A percentile compares a stretch with the other conserved stretches of the same genome.
Evolutionary conservation across 441 rosid species (phyloP).

Genomic region (Erodium moschatum): DNA sequence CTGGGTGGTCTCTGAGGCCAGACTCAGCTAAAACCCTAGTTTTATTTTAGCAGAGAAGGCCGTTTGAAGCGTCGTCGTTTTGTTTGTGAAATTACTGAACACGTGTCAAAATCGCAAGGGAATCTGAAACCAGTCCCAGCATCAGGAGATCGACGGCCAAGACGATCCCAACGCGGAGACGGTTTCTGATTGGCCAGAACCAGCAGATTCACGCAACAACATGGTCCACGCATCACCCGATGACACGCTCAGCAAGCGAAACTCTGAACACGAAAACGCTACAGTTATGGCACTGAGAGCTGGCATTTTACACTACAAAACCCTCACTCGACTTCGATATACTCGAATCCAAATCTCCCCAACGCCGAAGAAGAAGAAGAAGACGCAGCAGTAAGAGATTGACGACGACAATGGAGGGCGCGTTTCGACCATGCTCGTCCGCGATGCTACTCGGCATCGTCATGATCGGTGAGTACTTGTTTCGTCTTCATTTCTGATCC

Average conservation of each 20-base stretch:
- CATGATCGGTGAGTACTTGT: constrained; percentile 30
- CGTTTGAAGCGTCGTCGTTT: not conserved
- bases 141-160: constrained; percentile 6
- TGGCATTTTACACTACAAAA: constrained; percentile 24
- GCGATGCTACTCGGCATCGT: not conserved
- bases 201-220: not conserved
- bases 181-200: not conserved
- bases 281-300: not conserved
- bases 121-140: not conserved
- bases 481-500: not conserved
- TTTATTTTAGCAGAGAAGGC: not conserved
- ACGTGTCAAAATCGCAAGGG: not conserved
- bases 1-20: too few relatives aligned
- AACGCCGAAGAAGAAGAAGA: not conserved
- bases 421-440: not conserved
- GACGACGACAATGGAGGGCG: not conserved
- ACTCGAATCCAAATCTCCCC: not conserved
- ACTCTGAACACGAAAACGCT: not conserved
- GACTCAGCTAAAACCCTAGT: constrained; percentile 5
- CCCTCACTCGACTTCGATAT: not conserved
- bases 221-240: constrained; percentile 28
- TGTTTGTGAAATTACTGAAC: not conserved
- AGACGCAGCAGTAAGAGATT: not conserved
- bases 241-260: constrained; percentile 19
- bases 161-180: not conserved